Evolutionary conservation across 257 asterid species (phyloP).

Genomic region (Nicotiana knightiana): DNA sequence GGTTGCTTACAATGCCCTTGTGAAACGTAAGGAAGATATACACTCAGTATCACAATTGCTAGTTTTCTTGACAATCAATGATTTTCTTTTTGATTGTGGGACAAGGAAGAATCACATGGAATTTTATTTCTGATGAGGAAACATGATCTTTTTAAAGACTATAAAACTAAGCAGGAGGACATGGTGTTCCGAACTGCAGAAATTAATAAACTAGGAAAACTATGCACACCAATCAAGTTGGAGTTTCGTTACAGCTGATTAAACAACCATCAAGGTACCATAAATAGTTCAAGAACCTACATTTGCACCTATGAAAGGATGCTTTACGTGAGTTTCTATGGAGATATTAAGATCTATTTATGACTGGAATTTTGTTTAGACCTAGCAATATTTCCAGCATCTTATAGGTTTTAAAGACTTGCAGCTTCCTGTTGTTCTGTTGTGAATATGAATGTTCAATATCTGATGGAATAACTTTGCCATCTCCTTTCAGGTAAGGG

Average conservation of each 20-base stretch:
- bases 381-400: not conserved
- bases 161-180: not conserved
- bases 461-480: not conserved
- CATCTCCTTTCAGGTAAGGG: constrained; percentile 12
- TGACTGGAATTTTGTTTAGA: not conserved
- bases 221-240: not conserved
- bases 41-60: not conserved
- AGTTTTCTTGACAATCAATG: not conserved
- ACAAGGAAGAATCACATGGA: not conserved
- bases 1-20: constrained; percentile 47
- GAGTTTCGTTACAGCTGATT: not conserved
- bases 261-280: not conserved
- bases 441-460: not conserved
- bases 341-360: not conserved
- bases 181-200: not conserved
- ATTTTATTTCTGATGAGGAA: not conserved
- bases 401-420: not conserved
- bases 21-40: constrained; percentile 37
- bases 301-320: not conserved
- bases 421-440: not conserved
- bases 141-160: not conserved
- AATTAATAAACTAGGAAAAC: constrained; percentile 1
- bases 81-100: constrained; percentile 7
- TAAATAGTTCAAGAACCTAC: not conserved
- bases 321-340: not conserved